Evolutionary conservation across 2,329 filamentous ascomycete genomes (phyloP), one percentile per base, ranked within the genome.

Genomic region (Aspergillus texensis): DNA sequence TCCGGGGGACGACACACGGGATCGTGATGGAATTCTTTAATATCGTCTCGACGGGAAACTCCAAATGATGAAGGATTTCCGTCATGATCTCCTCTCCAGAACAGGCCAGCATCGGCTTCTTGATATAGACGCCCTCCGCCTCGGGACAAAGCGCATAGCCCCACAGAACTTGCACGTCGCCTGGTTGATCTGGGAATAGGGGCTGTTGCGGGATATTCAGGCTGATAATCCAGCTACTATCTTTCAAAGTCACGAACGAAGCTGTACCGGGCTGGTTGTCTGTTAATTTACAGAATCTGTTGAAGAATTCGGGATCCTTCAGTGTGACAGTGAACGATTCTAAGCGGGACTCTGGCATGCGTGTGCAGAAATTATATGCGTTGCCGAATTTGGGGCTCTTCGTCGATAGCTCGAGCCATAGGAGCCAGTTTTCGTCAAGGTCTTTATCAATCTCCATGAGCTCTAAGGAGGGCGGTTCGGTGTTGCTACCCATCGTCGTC

Each of bases 241-340:
- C 77, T 59, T 74, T 74, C 19, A 80, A 67, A 0, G 75, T 77
- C 21, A 82, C 71, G 10, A 80, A 74, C 14, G 75, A 74, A 5
- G 75, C 73, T 0, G 75, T 74, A 1, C 75, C 75, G 0, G 78
- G 72, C 14, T 70, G 62, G 52, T 77, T 73, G 48, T 72, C 74
- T 21, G 78, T 75, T 60, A 73, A 71, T 16, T 68, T 61, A 4
- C 45, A 19, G 14, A 74, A 62, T 1, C 67, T 64, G 2, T 71
- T 60, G 53, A 79, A 74, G 57, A 79, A 73, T n/a, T 72, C 69
- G 0, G 68, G 64, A 26, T 68, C 65, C 39, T 75, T 72, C 6
- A 80, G 68, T 0, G 80, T 82, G 30, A 80, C 72, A 5, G 80
- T 81, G 34, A 81, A 81, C 0, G 77, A 79, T 61, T 78, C 76